These are phyloP conservation scores for Raphidocelis subcapitata DNA, from an alignment of 139 green algal genomes.

Conservation along the genomic window DNA sequence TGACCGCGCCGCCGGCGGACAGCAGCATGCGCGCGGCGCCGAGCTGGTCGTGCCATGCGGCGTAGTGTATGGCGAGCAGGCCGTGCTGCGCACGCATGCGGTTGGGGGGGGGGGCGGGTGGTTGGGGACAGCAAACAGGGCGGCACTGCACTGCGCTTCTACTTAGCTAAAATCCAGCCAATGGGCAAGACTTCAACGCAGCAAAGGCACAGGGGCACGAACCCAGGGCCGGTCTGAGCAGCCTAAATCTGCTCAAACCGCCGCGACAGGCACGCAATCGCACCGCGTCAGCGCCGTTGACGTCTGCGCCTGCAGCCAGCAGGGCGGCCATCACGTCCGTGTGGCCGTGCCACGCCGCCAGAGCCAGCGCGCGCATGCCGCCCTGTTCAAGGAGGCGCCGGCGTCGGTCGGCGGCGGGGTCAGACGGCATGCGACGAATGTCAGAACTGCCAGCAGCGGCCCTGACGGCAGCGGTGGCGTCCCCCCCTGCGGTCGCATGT, in stretches of 20 bases:
- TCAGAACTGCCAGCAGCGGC: neutral
- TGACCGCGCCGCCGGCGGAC: constrained; percentile 5
- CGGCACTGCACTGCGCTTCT: too few relatives aligned
- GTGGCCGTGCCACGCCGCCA: constrained; percentile 25
- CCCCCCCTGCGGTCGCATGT: neutral
- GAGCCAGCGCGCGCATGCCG: constrained; percentile 10
- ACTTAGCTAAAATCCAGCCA: too few relatives aligned
- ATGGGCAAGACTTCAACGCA: neutral
- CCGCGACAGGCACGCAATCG: too few relatives aligned
- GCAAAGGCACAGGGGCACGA: too few relatives aligned
- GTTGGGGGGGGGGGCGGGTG: neutral
- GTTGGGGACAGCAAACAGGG: neutral
- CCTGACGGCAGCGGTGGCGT: neutral
- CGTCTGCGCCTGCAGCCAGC: neutral
- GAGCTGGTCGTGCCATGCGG: constrained; percentile 24
- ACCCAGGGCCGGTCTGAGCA: too few relatives aligned
- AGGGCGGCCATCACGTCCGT: constrained; percentile 12
- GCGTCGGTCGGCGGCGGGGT: neutral
- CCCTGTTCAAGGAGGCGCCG: neutral
- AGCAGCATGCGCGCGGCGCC: constrained; percentile 20
- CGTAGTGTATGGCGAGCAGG: constrained; percentile 24
- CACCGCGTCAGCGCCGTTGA: constrained; percentile 2
- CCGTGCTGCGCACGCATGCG: constrained; percentile 7
- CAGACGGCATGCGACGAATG: too few relatives aligned
- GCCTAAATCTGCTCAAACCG: too few relatives aligned